Percentiles rank a stretch among this genome's conserved stretches.
Evolutionary conservation across 2,329 filamentous ascomycete genomes (phyloP).

Genomic region (Fusarium verrucosum): DNA sequence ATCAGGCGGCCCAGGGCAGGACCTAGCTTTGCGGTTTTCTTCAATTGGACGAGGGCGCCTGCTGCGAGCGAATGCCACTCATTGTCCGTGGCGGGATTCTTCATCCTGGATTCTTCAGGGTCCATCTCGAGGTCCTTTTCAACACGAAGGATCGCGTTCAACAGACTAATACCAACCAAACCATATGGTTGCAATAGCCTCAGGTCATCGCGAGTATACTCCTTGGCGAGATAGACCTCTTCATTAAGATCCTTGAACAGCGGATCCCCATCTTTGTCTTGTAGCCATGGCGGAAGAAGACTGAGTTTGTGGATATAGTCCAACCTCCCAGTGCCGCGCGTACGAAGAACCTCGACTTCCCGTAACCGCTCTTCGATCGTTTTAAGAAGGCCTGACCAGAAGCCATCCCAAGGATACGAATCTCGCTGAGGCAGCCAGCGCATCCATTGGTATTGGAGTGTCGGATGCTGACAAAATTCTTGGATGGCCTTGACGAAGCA

Average conservation of each 20-base stretch:
- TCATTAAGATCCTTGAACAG: conserved; percentile 25
- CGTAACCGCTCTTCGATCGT: conserved; percentile 37
- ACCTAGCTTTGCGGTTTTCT: background rate
- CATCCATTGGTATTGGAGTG: conserved; percentile 57
- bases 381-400: conserved; percentile 43
- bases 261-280: conserved; percentile 24
- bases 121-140: conserved; percentile 7
- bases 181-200: conserved; percentile 13
- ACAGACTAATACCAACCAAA: background rate
- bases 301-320: conserved; percentile 12
- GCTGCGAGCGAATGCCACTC: conserved; percentile 35
- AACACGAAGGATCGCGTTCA: conserved; percentile 8
- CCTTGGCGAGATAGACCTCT: conserved; percentile 33
- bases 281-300: conserved; percentile 8
- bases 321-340: conserved; percentile 1
- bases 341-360: conserved; percentile 10
- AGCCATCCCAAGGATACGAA: conserved; percentile 37
- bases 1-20: background rate
- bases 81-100: background rate
- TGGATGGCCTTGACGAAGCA: conserved; percentile 52
- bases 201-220: conserved; percentile 17
- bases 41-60: conserved; percentile 4
- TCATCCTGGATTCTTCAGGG: conserved; percentile 18
- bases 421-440: conserved; percentile 52
- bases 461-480: conserved; percentile 51